Base-by-base conservation (phyloP, 1,139 yeast species). In the Yamadazyma kanchanaburiensis region DNA sequence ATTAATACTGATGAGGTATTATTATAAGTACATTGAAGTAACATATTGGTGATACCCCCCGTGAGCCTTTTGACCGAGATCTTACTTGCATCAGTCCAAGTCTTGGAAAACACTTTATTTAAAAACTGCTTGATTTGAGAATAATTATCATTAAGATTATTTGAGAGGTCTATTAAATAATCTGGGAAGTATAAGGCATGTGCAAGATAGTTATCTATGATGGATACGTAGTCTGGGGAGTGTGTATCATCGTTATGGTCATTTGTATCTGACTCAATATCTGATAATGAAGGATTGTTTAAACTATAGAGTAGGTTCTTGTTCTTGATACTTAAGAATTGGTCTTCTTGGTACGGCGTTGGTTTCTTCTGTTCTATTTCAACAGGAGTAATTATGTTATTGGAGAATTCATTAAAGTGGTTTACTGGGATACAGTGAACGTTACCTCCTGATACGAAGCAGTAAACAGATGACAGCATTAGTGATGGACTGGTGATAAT, bases 21-120 rank as follows among this genome's bases (percentile, higher is more conserved):
- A 8, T 40, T 34, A 34, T 64, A 59, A 19, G 53, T 53, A 36
- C 83, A 80, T 26, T 76, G 67, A 21, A 80, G 55, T 31, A 82
- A 69, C 77, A 78, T 77, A 52, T 84, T 84, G 15, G 94, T 84
- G 52, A 84, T 83, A 6, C 94, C 94, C 3, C 94, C 94, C 3
- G 84, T 81, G 29, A 83, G 60, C 38, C 61, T 58, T 30, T 53
- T 51, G 23, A 67, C 54, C 4, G 37, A 20, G n/a, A 69, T 58
- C 10, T 53, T 33, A 3, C 36, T 35, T 2, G 37, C 31, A 10
- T 47, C 38, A 1, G 34, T 31, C 74, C 74, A 67, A 2, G 42
- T 37, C 23, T 40, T 39, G 8, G 64, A 62, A 38, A 67, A 65
- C 7, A 67, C 56, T 33, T 53, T 57, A 12, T 48, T 35, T 21